Percentiles rank a stretch among this genome's conserved stretches.
Conservation (phyloP, 306 rosid genomes). For the Macrotyloma uniflorum region DNA sequence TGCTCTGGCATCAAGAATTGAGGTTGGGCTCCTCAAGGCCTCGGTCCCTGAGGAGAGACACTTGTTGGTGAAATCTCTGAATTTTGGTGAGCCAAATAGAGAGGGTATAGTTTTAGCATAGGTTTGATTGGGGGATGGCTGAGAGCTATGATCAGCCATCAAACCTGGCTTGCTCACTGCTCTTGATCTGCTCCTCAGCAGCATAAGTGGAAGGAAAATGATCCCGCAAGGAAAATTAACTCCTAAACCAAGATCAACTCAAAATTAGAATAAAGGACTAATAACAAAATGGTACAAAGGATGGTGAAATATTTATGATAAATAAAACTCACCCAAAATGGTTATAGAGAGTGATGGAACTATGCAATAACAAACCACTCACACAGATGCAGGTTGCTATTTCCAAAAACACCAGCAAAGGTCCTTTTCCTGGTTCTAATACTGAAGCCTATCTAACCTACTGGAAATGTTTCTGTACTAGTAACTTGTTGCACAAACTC, state of each 20-base stretch:
- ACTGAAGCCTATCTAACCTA: not conserved
- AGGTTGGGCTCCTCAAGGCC: conserved; percentile 68
- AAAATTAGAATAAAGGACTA: not conserved
- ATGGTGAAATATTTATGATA: not conserved
- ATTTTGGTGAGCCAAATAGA: conserved; percentile 69
- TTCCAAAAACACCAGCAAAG: conserved; percentile 10
- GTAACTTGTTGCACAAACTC: not conserved
- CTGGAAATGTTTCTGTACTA: conserved; percentile 35
- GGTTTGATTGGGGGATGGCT: conserved; percentile 51
- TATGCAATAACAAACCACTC: conserved; percentile 23
- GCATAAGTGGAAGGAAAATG: conserved; percentile 30
- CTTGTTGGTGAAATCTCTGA: conserved; percentile 61
- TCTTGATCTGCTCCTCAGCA: conserved; percentile 83
- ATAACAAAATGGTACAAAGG: not conserved
- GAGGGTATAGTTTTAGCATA: conserved; percentile 49
- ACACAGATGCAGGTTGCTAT: conserved; percentile 16
- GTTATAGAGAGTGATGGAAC: conserved; percentile 7
- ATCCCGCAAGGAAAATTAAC: conserved; percentile 20
- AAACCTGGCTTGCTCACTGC: conserved; percentile 80
- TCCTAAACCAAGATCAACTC: not conserved
- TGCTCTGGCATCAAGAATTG: conserved; percentile 65
- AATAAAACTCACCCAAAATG: conserved; percentile 41
- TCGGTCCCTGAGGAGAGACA: conserved; percentile 58
- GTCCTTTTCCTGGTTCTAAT: not conserved
- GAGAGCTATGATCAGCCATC: conserved; percentile 81